Base-by-base conservation (phyloP, 2,329 filamentous ascomycete species). In the Colletotrichum cereale region DNA sequence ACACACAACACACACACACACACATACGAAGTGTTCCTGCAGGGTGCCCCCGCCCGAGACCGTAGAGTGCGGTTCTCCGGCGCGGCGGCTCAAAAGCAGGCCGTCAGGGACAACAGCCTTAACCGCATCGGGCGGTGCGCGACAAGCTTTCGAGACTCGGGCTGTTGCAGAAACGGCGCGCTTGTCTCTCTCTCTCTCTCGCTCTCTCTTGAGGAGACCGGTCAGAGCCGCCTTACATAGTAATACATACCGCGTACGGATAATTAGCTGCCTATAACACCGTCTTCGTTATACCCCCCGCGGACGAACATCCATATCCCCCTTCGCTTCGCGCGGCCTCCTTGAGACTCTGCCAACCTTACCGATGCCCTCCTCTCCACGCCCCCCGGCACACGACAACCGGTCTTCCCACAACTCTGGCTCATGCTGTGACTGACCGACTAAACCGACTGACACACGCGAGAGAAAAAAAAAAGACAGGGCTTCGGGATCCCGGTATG, bases 121-220 rank as follows among this genome's bases (percentile, higher is more conserved):
- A 31, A 31, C 65, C 69, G 57, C 29, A 64, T 48, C 26, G 18
- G 60, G 65, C 53, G 36, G 18, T 11, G 16, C 53, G 52, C 40
- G 69, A 72, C 65, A 44, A 60, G 69, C 65, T 58, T 42, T 68
- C 53, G 69, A 72, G 58, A 72, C 69, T 56, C 24, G 38, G 62
- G n/a, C 24, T 60, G 69, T 72, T 60, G 38, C 69, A 72, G 60
- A 42, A 44, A n/a, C 42, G 42, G 21, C 42, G 1, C 40, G 40
- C 40, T 18, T 14, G 16, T 42, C 16, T 38, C 36, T 38, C 5
- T 42, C 40, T 42, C 40, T 18, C 40, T 42, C 40, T 42, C 16
- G 6, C 44, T 47, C 18, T 44, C 42, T 44, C 42, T 44, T n/a
- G 42, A 18, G 12, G 38, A 21, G 40, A 16, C 21, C 5, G 16